phyloP scores from a whole-genome alignment of 1,284 basidiomycete species.

The Cryptococcus sp. region DNA sequence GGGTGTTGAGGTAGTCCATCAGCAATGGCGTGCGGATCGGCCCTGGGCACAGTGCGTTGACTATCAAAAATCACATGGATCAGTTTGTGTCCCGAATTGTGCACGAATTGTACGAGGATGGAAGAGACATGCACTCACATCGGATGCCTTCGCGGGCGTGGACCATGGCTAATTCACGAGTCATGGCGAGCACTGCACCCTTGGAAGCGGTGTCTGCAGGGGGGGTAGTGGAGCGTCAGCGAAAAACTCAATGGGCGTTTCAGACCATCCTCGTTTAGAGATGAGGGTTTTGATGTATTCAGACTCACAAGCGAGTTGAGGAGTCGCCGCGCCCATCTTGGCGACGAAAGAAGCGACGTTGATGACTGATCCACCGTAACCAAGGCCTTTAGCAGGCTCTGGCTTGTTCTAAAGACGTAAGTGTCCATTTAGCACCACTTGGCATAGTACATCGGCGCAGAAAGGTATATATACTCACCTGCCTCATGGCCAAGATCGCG shows the following conservation, averaged over 20 bases:
- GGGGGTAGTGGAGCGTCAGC: constrained; percentile 1
- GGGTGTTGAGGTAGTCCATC: constrained; percentile 98
- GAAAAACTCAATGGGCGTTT: not conserved
- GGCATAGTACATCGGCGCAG: not conserved
- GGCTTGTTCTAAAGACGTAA: constrained; percentile 64
- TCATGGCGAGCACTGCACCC: constrained; percentile 98
- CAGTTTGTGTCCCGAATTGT: not conserved
- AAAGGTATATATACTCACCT: constrained; percentile 33
- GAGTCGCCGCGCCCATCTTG: constrained; percentile 88
- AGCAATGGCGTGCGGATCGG: constrained; percentile 90
- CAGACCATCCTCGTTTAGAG: no score
- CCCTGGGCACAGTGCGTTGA: constrained; percentile 94
- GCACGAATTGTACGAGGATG: not conserved
- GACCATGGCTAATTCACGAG: constrained; percentile 93
- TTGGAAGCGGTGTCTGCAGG: constrained; percentile 54
- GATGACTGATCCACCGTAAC: constrained; percentile 87
- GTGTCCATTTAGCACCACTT: not conserved
- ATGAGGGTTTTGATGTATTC: no score
- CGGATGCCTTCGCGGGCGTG: constrained; percentile 95
- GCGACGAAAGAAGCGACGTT: constrained; percentile 96
- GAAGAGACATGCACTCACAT: constrained; percentile 3
- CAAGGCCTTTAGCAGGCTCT: constrained; percentile 76
- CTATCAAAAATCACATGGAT: not conserved
- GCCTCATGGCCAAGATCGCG: constrained; percentile 90
- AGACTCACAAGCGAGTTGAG: constrained; percentile 85